A percentile compares a stretch with the other conserved stretches of the same genome.
These are phyloP conservation scores for Monosiga brevicollis DNA, from an alignment of 78 protist genomes.

Conservation along the genomic window DNA sequence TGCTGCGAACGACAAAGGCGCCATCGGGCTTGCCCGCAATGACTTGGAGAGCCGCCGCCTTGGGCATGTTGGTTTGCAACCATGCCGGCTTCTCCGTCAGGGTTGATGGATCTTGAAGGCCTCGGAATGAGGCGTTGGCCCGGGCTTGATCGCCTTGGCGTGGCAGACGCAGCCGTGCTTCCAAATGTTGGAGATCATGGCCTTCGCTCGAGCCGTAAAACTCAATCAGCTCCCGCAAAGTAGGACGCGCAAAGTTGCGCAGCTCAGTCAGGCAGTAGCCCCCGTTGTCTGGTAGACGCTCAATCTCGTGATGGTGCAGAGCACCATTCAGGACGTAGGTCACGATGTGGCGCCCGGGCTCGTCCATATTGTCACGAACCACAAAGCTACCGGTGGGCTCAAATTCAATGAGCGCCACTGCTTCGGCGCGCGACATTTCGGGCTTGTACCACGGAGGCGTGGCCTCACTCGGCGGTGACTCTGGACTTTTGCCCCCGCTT, in stretches of 20 bases:
- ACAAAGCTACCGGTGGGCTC: neutral
- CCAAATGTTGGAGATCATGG: neutral
- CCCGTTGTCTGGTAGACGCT: neutral
- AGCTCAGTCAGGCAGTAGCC: neutral
- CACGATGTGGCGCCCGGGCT: neutral
- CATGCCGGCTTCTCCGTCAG: neutral
- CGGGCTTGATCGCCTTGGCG: neutral
- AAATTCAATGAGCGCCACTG: neutral
- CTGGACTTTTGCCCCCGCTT: too few species aligned
- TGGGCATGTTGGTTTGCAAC: neutral
- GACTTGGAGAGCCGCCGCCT: neutral
- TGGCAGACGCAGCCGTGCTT: neutral
- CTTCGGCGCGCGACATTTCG: neutral
- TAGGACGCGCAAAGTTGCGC: neutral
- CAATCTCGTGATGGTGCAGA: neutral
- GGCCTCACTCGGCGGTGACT: too few species aligned
- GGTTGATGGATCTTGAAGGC: too few species aligned
- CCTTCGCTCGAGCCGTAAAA: neutral
- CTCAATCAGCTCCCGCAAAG: neutral
- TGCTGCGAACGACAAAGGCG: neutral
- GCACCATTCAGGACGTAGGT: neutral
- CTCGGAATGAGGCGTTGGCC: too few species aligned
- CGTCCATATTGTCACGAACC: neutral
- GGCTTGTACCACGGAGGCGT: too few species aligned
- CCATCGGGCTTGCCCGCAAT: neutral